Evolutionary conservation across 2,329 filamentous ascomycete species (phyloP).

Genomic region (Aspergillus oerlinghausenensis): DNA sequence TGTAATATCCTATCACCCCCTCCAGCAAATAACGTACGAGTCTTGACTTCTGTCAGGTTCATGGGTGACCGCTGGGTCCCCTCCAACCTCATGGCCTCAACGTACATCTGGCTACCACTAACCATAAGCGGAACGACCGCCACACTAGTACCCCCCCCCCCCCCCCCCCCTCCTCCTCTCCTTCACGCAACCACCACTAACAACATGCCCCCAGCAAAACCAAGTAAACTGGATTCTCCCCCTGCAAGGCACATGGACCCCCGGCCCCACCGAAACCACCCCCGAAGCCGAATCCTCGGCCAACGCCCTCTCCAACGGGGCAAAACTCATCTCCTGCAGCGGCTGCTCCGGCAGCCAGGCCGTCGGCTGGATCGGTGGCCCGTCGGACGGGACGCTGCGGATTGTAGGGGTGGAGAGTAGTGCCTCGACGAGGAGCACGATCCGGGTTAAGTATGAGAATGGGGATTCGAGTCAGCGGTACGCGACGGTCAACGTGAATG

Average conservation of each 20-base stretch:
- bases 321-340: slow-evolving; percentile 46
- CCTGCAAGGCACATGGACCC: slow-evolving; percentile 5
- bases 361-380: slow-evolving; percentile 55
- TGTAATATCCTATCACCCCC: slow-evolving; percentile 43
- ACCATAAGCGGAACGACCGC: slow-evolving; percentile 7
- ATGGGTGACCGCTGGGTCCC: slow-evolving; percentile 64
- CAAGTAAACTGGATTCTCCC: slow-evolving; percentile 5
- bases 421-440: slow-evolving; percentile 45
- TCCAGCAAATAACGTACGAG: no score
- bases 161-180: no score
- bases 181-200: neutral
- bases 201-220: neutral
- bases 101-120: slow-evolving; percentile 63
- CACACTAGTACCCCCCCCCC: neutral
- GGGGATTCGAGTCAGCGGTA: slow-evolving; percentile 51
- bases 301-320: slow-evolving; percentile 40
- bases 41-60: slow-evolving; percentile 36
- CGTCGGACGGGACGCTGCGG: slow-evolving; percentile 43
- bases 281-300: slow-evolving; percentile 1
- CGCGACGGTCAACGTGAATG: slow-evolving; percentile 55
- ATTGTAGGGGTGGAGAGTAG: slow-evolving; percentile 46
- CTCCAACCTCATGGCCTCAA: slow-evolving; percentile 55
- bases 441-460: slow-evolving; percentile 55
- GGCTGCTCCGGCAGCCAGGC: slow-evolving; percentile 48
- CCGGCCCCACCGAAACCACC: neutral